Evolutionary conservation across 2,329 filamentous ascomycete species (phyloP).

Genomic region (Fusarium staphyleae): DNA sequence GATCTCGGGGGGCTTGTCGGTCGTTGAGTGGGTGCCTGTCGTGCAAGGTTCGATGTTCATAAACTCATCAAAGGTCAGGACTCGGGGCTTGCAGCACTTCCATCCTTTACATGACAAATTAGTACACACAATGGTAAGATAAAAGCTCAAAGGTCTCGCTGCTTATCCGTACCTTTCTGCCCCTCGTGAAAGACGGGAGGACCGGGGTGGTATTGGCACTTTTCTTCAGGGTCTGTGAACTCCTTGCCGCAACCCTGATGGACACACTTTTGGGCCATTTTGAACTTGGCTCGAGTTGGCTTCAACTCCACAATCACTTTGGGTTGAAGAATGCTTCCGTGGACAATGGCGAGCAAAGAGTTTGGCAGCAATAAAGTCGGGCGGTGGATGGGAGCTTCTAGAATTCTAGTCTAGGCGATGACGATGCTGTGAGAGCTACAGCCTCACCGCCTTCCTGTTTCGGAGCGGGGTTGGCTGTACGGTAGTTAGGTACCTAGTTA

Average conservation of each 20-base stretch:
- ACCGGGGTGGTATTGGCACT: slow-evolving; percentile 91
- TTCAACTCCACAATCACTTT: slow-evolving; percentile 10
- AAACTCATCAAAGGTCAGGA: slow-evolving; percentile 98
- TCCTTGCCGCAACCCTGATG: slow-evolving; percentile 94
- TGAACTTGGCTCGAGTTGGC: slow-evolving; percentile 1
- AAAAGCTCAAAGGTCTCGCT: not conserved
- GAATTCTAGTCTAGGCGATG: slow-evolving; percentile 44
- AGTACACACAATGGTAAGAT: not conserved
- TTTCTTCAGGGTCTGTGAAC: slow-evolving; percentile 81
- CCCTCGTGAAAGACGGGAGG: slow-evolving; percentile 97
- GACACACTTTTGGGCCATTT: slow-evolving; percentile 85
- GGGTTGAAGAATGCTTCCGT: slow-evolving; percentile 5
- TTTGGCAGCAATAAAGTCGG: not conserved
- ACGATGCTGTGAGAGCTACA: slow-evolving; percentile 35
- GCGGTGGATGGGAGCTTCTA: slow-evolving; percentile 52
- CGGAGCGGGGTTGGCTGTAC: slow-evolving; percentile 42
- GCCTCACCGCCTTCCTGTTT: slow-evolving; percentile 48
- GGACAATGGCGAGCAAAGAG: not conserved
- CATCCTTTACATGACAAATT: slow-evolving; percentile 69
- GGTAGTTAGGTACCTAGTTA: too few relatives aligned
- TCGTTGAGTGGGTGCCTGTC: slow-evolving; percentile 87
- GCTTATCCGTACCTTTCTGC: slow-evolving; percentile 91
- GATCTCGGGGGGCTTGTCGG: slow-evolving; percentile 71
- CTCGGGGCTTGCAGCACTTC: slow-evolving; percentile 98
- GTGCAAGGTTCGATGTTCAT: slow-evolving; percentile 92